A percentile compares a stretch with the other conserved stretches of the same genome.
Evolutionary conservation across 441 rosid genomes (phyloP).

Genomic region (Brassica hybrid): DNA sequence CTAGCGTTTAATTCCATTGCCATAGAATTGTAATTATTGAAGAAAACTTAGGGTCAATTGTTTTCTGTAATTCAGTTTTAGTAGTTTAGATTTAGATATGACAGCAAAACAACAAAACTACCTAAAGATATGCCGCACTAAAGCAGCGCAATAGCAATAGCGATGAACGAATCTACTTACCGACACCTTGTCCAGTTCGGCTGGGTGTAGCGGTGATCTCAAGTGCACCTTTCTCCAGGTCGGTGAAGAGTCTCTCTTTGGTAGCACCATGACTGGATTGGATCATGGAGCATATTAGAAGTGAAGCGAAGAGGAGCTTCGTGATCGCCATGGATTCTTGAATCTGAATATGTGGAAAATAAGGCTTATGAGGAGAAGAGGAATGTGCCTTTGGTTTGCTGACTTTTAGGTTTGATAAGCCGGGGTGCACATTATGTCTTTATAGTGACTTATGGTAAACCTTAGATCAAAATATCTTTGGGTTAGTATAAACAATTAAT

Average conservation of each 20-base stretch:
- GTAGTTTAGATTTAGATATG: not conserved
- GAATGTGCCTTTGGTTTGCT: constrained; percentile 35
- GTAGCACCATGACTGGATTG: constrained; percentile 21
- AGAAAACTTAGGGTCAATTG: no score
- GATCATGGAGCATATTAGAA: constrained; percentile 33
- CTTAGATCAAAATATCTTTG: constrained; percentile 22
- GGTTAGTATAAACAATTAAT: constrained; percentile 28
- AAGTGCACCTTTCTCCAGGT: constrained; percentile 29
- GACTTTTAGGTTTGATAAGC: constrained; percentile 38
- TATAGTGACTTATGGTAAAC: constrained; percentile 35
- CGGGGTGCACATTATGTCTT: constrained; percentile 33
- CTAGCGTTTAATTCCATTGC: no score
- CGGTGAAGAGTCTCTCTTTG: constrained; percentile 25
- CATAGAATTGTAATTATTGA: no score
- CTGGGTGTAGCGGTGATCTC: constrained; percentile 31
- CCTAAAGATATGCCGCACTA: not conserved
- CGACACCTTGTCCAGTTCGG: constrained; percentile 13
- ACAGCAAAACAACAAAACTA: not conserved
- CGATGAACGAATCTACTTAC: constrained; percentile 17
- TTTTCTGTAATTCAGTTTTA: no score
- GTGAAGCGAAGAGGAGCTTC: constrained; percentile 38
- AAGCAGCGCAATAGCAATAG: not conserved
- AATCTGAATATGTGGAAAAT: constrained; percentile 20
- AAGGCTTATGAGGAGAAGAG: constrained; percentile 19
- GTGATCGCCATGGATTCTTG: constrained; percentile 38